A percentile compares a stretch with the other conserved stretches of the same genome.
These are phyloP conservation scores for Scutellaria barbata DNA, from an alignment of 257 asterid species.

Conservation along the genomic window DNA sequence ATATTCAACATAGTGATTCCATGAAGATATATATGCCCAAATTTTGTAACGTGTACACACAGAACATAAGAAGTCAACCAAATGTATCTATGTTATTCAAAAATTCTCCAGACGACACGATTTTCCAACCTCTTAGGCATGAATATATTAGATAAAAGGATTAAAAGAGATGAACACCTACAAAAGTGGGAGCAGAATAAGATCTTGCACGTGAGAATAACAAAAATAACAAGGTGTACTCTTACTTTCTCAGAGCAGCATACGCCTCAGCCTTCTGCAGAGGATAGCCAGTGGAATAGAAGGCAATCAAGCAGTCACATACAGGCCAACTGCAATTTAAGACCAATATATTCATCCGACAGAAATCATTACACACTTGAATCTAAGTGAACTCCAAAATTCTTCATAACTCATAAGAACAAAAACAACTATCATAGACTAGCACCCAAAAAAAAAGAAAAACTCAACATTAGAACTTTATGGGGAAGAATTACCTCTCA, in stretches of 20 bases:
- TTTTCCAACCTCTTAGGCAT: neutral
- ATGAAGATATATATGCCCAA: neutral
- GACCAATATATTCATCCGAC: constrained; percentile 6
- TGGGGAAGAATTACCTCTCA: constrained; percentile 59
- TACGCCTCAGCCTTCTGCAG: constrained; percentile 89
- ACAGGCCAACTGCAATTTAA: constrained; percentile 80
- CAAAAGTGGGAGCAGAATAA: constrained; percentile 25
- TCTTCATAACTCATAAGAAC: neutral
- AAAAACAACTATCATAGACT: neutral
- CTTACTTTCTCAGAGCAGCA: constrained; percentile 88
- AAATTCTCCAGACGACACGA: neutral
- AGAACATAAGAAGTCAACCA: neutral
- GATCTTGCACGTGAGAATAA: neutral
- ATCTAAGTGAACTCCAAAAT: neutral
- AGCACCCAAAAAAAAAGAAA: neutral
- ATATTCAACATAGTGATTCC: neutral
- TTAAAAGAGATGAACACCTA: neutral
- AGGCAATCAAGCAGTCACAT: constrained; percentile 95
- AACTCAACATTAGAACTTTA: neutral
- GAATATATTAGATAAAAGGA: neutral
- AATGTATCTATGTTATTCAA: neutral
- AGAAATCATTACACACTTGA: neutral
- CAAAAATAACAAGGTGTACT: neutral
- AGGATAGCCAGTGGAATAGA: constrained; percentile 84
- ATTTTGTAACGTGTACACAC: neutral